A percentile compares a stretch with the other conserved stretches of the same genome.
Conservation (phyloP, 257 asterid genomes). For the Forsythia viridissima region DNA sequence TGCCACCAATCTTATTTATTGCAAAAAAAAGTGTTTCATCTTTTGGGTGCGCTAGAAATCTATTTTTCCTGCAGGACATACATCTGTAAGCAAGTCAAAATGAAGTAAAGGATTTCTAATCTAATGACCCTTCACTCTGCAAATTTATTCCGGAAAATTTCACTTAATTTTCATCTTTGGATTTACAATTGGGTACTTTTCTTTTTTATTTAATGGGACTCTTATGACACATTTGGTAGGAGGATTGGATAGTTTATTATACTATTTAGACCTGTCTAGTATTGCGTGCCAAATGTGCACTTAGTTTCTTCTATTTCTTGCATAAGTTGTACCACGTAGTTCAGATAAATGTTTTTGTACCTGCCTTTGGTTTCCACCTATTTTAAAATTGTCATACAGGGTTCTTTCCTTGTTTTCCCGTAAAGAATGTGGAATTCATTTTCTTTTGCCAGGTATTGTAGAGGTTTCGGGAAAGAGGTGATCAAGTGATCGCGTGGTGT, state of each 20-base stretch:
- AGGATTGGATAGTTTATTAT: neutral
- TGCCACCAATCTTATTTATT: neutral
- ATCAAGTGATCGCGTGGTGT: constrained; percentile 20
- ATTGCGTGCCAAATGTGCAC: neutral
- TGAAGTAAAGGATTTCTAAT: neutral
- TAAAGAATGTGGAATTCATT: neutral
- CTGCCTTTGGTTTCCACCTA: neutral
- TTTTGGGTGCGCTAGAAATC: neutral
- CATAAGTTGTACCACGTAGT: neutral
- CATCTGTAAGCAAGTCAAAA: neutral
- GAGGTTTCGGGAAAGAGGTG: constrained; percentile 21
- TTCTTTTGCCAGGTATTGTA: constrained; percentile 23
- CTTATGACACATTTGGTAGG: neutral
- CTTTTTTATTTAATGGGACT: neutral
- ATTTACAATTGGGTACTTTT: neutral
- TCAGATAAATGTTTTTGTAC: neutral
- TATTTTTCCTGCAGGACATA: too few species aligned
- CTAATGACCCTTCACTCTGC: neutral
- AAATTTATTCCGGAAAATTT: neutral
- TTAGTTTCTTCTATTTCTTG: neutral
- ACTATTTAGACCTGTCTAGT: neutral
- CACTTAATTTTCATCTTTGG: neutral
- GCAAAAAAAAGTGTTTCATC: neutral
- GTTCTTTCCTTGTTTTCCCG: neutral
- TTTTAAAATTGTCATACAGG: neutral